These are phyloP conservation scores for Talaromyces thailandensis DNA, from an alignment of 495 filamentous ascomycete genomes.

Conservation along the genomic window DNA sequence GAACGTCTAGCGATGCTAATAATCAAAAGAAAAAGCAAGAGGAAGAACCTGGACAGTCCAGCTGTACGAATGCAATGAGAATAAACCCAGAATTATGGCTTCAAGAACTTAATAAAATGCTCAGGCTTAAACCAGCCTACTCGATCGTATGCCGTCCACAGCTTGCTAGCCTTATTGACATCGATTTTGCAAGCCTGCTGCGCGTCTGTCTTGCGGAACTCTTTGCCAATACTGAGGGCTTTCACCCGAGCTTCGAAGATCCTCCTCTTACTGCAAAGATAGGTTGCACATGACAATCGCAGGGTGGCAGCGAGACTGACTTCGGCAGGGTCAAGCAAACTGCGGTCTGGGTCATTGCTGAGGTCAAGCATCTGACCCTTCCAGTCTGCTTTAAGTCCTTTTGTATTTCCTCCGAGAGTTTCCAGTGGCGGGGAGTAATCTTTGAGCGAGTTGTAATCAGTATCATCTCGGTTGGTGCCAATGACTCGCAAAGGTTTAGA, in stretches of 20 bases:
- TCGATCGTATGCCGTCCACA: slow-evolving; percentile 86
- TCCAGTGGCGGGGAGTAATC: slow-evolving; percentile 69
- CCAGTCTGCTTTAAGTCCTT: slow-evolving; percentile 76
- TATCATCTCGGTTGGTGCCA: slow-evolving; percentile 68
- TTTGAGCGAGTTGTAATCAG: slow-evolving; percentile 68
- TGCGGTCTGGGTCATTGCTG: slow-evolving; percentile 64
- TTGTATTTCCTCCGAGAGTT: slow-evolving; percentile 56
- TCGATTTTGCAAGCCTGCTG: slow-evolving; percentile 98
- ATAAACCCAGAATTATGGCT: slow-evolving; percentile 13
- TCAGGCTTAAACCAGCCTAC: slow-evolving; percentile 76
- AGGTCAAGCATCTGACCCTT: slow-evolving; percentile 76
- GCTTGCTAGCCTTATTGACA: slow-evolving; percentile 95
- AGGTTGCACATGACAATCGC: slow-evolving; percentile 80
- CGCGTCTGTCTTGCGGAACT: slow-evolving; percentile 95
- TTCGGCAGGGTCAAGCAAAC: slow-evolving; percentile 75
- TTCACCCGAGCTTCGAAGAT: slow-evolving; percentile 77
- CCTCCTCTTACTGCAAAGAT: slow-evolving; percentile 88
- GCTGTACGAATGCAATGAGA: background rate
- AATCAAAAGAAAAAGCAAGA: background rate
- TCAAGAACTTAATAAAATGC: slow-evolving; percentile 47
- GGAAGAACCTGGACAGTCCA: slow-evolving; percentile 2
- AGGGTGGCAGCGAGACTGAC: slow-evolving; percentile 68
- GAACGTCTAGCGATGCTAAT: background rate
- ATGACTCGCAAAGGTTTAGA: slow-evolving; percentile 32
- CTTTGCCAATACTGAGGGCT: slow-evolving; percentile 60